These are phyloP conservation scores for Wickerhamiella australiensis DNA, from an alignment of 805 yeast genomes.

Conservation along the genomic window DNA sequence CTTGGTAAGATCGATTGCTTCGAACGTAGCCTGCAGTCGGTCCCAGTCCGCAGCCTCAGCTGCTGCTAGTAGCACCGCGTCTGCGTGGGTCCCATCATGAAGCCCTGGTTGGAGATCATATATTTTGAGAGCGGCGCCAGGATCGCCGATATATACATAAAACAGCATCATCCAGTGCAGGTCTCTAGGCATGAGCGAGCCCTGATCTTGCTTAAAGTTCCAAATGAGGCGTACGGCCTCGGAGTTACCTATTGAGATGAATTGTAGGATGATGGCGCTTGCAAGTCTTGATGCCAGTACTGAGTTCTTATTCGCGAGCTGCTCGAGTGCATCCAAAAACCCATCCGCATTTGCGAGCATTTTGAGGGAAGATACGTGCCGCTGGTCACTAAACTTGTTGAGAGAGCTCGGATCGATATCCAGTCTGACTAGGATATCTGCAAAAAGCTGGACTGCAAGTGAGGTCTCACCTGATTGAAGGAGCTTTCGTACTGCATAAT, in stretches of 20 bases:
- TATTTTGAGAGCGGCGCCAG: constrained; percentile 24
- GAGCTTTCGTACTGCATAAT: neutral
- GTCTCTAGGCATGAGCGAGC: constrained; percentile 20
- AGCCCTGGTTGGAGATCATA: constrained; percentile 33
- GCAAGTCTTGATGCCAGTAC: constrained; percentile 5
- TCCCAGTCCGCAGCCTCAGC: constrained; percentile 41
- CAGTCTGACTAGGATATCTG: neutral
- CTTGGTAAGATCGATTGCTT: constrained; percentile 24
- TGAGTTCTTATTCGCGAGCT: neutral
- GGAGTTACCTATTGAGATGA: constrained; percentile 12
- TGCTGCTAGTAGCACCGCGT: constrained; percentile 37
- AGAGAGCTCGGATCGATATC: constrained; percentile 8
- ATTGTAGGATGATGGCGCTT: constrained; percentile 13
- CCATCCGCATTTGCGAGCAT: neutral
- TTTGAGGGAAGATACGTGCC: neutral
- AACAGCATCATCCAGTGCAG: constrained; percentile 21
- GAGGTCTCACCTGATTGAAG: neutral
- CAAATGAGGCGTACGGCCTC: constrained; percentile 21
- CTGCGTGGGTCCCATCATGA: constrained; percentile 39
- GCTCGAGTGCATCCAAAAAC: neutral
- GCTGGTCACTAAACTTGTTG: neutral
- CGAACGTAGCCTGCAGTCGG: constrained; percentile 44
- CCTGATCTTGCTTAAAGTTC: constrained; percentile 24
- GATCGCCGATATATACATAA: constrained; percentile 18
- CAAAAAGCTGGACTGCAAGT: constrained; percentile 3